Base-by-base conservation (phyloP, 2,329 filamentous ascomycete species). In the Paradendryphiella salina region DNA sequence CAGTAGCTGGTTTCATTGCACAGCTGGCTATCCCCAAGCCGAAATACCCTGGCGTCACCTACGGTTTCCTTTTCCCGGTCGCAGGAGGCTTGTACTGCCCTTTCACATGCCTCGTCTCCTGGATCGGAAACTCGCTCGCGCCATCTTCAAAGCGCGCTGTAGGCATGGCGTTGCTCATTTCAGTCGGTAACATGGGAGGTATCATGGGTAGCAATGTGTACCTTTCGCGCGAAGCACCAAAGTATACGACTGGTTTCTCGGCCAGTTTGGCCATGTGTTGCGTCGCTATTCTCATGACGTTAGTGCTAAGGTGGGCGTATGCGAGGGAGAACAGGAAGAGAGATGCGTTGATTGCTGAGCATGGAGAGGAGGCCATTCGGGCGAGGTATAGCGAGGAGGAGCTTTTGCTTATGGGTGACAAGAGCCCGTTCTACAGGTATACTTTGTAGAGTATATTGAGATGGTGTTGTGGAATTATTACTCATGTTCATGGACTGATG, bases 1-100 rank as follows among this genome's bases (percentile, higher is more conserved):
- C 80, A 9, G 78, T 78, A 0, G 66, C 80, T 21, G 83, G 83
- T 10, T 85, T 83, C 66, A 75, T 78, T 46, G 77, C 85, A 31
- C 76, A 85, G 20, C 74, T 85, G 11, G 69, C 70, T 0, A 72
- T 73, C 13, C 70, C 70, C 0, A 69, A 73, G 37, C 70, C 70
- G 0, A 69, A 69, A 51, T 81, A 80, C 56, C 66, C 70, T 1
- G 69, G 72, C 9, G 64, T 82, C 4, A 73, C 79, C 0, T 75
- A 80, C 11, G 76, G 75, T 3, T 77, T 76, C 51, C 61, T 73
- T 0, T 73, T 73, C 58, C 70, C 70, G 4, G 70, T 72, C 0
- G 69, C 69, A 1, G 70, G 57, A 0, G 70, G 70, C 3, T 52
- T 73, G 3, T 73, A 73, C 57, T 72, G 69, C 39, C 70, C 70